These are phyloP conservation scores for Pseudoneurospora amorphoporcata DNA, from an alignment of 495 filamentous ascomycete genomes.

Conservation along the genomic window DNA sequence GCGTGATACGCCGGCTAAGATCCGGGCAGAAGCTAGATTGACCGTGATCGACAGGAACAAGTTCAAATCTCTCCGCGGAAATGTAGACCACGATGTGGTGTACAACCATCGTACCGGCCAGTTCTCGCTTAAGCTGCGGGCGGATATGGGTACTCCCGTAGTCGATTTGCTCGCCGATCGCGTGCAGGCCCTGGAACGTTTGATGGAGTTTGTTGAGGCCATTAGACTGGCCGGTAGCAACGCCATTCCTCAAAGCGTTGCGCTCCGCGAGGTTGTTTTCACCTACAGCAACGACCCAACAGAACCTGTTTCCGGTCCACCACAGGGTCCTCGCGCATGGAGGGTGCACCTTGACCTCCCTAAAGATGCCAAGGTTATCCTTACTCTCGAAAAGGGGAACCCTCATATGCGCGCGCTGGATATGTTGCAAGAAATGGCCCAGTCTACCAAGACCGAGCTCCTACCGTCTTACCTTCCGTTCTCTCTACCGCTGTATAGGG, in stretches of 20 bases:
- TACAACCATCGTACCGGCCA: conserved; percentile 46
- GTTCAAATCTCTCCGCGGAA: conserved; percentile 38
- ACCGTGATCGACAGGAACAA: conserved; percentile 24
- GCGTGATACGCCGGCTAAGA: conserved; percentile 3
- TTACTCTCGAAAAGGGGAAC: conserved; percentile 52
- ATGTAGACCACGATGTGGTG: conserved; percentile 46
- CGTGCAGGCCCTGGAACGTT: conserved; percentile 49
- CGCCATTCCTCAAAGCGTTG: conserved; percentile 43
- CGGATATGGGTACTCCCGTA: conserved; percentile 45
- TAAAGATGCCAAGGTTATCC: conserved; percentile 23
- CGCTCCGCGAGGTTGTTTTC: conserved; percentile 53
- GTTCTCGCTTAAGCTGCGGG: conserved; percentile 49
- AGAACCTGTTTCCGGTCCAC: neutral
- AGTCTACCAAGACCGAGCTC: conserved; percentile 28
- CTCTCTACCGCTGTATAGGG: conserved; percentile 59
- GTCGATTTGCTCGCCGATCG: conserved; percentile 44
- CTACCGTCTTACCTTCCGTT: conserved; percentile 32
- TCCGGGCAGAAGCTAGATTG: conserved; percentile 22
- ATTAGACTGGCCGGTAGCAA: conserved; percentile 41
- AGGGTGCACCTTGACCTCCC: conserved; percentile 29
- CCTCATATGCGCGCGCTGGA: conserved; percentile 68
- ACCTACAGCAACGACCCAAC: conserved; percentile 36
- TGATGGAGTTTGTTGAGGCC: conserved; percentile 55
- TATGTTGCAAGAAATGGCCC: conserved; percentile 51
- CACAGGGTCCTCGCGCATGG: conserved; percentile 17